Evolutionary conservation across 2,329 filamentous ascomycete species (phyloP), one percentile per base, ranked within the genome.

Genomic region (Beauveria asiatica): DNA sequence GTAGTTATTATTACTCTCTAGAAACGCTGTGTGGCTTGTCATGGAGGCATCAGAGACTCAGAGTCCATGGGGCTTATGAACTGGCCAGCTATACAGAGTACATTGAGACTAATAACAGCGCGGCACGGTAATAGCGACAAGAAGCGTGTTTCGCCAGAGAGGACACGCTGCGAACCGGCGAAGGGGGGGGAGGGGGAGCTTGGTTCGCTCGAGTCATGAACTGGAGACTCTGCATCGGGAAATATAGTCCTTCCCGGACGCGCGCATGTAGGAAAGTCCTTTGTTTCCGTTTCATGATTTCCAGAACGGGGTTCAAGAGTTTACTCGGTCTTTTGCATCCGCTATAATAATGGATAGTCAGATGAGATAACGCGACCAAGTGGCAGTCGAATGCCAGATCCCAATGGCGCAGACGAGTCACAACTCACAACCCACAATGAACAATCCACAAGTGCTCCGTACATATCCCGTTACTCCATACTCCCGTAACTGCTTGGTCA

Each of bases 341-440:
- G 41, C 48, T 48, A 57, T 59, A 59, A 57, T 59, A 59, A 46
- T 21, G 27, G 39, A 52, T 41, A 45, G 49, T 59, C 50, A 59
- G 57, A 59, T 59, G 57, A 46, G 57, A 53, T 59, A 59, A 53
- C 39, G 25, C 49, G 49, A 45, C 49, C 41, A 10, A n/a, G 48
- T 59, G 49, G 48, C 48, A 53, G 46, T 53, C 27, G 27, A 59
- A 46, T 53, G 57, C 57, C 25, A 52, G 57, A 59, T 59, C 48
- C 48, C 56, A 59, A 59, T 59, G 56, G 56, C 48, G 49, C 19
- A 17, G 49, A 52, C n/a, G 48, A 52, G 48, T 37, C 27, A 52
- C 57, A 46, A 46, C 19, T 49, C 57, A 42, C 57, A n/a, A n/a
- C n/a, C n/a, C n/a, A n/a, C n/a, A n/a, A 59, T 53, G 9, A 37